A percentile compares a stretch with the other conserved stretches of the same genome.
Conservation (phyloP, 2,329 filamentous ascomycete genomes). For the Pseudocercospora fijiensis region DNA sequence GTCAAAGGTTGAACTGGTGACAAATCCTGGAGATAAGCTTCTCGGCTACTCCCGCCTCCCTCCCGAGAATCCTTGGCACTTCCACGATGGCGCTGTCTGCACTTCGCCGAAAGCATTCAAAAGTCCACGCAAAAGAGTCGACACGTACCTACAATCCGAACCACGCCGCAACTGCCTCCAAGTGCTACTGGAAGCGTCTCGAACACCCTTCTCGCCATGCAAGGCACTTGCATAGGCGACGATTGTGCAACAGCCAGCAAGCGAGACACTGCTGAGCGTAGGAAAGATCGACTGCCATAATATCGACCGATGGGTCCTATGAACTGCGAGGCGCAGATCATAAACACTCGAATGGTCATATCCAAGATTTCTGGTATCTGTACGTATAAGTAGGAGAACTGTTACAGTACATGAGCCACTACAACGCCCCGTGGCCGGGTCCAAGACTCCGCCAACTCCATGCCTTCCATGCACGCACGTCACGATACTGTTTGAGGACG, state of each 20-base stretch:
- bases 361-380: slow-evolving; percentile 2
- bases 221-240: slow-evolving; percentile 5
- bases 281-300: not conserved
- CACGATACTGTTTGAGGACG: not conserved
- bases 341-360: not conserved
- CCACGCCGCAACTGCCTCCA: not conserved
- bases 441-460: slow-evolving; percentile 6
- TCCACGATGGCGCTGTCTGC: not conserved
- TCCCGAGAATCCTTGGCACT: not conserved
- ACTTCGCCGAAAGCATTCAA: not conserved
- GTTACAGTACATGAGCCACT: not conserved
- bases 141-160: not conserved
- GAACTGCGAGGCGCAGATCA: not conserved
- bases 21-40: not conserved
- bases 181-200: not conserved
- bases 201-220: not conserved
- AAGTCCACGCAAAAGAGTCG: not conserved
- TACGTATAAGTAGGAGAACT: not conserved
- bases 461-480: not conserved
- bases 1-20: not conserved
- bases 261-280: not conserved
- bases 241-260: not conserved
- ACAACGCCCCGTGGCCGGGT: not conserved
- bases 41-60: not conserved
- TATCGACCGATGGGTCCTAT: not conserved